These are phyloP conservation scores for Penicillium robsamsonii DNA, from an alignment of 495 filamentous ascomycete genomes.

Conservation along the genomic window DNA sequence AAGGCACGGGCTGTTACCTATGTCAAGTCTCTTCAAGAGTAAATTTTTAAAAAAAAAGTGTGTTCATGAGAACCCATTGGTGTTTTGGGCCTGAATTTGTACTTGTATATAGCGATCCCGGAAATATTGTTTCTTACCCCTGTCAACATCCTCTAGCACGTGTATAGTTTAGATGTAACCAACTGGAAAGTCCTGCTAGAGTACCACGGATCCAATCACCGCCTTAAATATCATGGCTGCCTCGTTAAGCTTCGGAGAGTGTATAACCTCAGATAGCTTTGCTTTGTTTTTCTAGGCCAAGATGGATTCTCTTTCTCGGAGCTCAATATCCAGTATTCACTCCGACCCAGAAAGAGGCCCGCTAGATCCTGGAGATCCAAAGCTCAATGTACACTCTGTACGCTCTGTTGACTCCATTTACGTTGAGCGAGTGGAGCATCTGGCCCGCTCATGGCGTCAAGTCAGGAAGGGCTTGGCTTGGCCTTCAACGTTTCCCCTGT, in stretches of 20 bases:
- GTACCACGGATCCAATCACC: slow-evolving; percentile 23
- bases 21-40: slow-evolving; percentile 55
- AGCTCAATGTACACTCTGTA: slow-evolving; percentile 2
- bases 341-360: slow-evolving; percentile 27
- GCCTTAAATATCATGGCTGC: slow-evolving; percentile 16
- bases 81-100: slow-evolving; percentile 24
- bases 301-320: slow-evolving; percentile 6
- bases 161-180: background rate
- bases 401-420: slow-evolving; percentile 1
- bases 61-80: slow-evolving; percentile 23
- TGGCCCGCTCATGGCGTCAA: slow-evolving; percentile 18
- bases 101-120: slow-evolving; percentile 28
- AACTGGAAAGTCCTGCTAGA: background rate
- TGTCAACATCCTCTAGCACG: background rate
- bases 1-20: slow-evolving; percentile 72
- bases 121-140: slow-evolving; percentile 12
- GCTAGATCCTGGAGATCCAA: slow-evolving; percentile 8
- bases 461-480: slow-evolving; percentile 16
- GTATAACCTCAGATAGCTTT: no score
- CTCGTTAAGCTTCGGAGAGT: background rate
- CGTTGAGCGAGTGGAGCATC: slow-evolving; percentile 19
- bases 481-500: slow-evolving; percentile 17
- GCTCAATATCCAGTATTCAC: slow-evolving; percentile 4
- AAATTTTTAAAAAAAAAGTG: slow-evolving; percentile 24
- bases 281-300: background rate